Base-by-base conservation (phyloP, 2,329 filamentous ascomycete genomes). In the Stemphylium lycopersici region DNA sequence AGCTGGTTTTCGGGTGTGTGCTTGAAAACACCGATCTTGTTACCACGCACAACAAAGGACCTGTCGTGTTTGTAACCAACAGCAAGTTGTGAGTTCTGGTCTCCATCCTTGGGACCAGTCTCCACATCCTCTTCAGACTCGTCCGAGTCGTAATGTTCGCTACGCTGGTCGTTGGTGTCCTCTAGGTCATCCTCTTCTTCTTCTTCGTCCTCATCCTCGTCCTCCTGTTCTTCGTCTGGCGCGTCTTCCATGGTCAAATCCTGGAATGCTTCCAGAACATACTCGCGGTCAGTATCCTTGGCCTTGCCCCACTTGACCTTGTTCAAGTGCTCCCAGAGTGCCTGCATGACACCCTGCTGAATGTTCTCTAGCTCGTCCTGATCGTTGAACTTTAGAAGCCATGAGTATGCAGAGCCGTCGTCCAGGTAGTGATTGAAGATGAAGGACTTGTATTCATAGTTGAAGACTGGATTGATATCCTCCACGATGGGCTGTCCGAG, bases 1-100 rank as follows among this genome's bases (percentile, higher is more conserved):
- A 99, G 84, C 62, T 93, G 88, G 73, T 98, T 96, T 78, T 96
- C 90, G 0, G 87, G 82, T 0, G 92, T 96, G 71, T 99, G 95
- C 76, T 96, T 98, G 84, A 99, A 99, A 36, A 99, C 95, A 49
- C 95, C 95, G 73, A 99, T 99, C 83, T 98, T 97, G 66, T 93
- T 95, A 29, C 95, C 95, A 60, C 95, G 89, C 38, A 99, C 92
- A 52, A 99, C 95, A 67, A 98, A 99, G 0, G 95, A 98, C 55
- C 95, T 87, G 73, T 99, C 95, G 63, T 97, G 90, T 77, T 96
- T 98, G 79, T 96, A 96, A 51, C 95, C 95, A 46, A 99, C 95
- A 11, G 95, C 95, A 48, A 99, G 84, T 70, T 95, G 90, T 2
- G 92, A 96, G 80, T 98, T 99, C 73, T 91, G 84, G 67, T 96